Evolutionary conservation across 257 asterid genomes (phyloP), one percentile per base, ranked within the genome.

Genomic region (Handroanthus guayacan): DNA sequence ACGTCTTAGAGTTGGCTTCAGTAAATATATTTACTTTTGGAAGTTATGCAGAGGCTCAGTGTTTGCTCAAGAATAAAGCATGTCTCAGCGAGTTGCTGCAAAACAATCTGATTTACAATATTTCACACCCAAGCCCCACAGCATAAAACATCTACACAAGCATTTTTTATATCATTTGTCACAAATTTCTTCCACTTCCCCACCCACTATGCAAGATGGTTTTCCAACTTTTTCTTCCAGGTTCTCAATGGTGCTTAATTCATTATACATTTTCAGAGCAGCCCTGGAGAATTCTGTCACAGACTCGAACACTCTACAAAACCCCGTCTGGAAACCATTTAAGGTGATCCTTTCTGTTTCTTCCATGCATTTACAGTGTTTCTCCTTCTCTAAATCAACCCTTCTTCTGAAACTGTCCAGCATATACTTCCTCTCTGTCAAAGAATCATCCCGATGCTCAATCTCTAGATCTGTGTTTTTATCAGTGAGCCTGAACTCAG

Each of bases 51-150:
- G 34, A 20, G 20, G 63, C 55, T 17, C 37, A 57, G 78, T 65
- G 69, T 79, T 74, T 71, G 48, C 31, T 41, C 71, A 39, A 1
- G 45, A 41, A 82, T 68, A 79, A 71, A 31, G 67, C 62, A 72
- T 54, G 89, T 82, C 97, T 86, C 94, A 89, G 97, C 94, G 83
- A 88, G 97, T 71, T 87, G 94, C 98, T 91, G 90, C 56, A 87
- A 81, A 90, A 77, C 68, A 73, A 57, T 85, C 73, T 45, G 48
- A 82, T 83, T 77, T 83, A 85, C 45, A 87, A 72, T 77, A 83
- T 34, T 43, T 0, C 45, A 37, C 51, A 80, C 61, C 63, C 71
- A 67, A 77, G 70, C 20, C 79, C 79, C 76, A 76, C 48, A 38
- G 25, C 41, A 69, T 12, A 7, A 69, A 68, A 34, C 78, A 65